Base-by-base conservation (phyloP, 768 basidiomycete genomes). In the Gymnopilus dilepis region DNA sequence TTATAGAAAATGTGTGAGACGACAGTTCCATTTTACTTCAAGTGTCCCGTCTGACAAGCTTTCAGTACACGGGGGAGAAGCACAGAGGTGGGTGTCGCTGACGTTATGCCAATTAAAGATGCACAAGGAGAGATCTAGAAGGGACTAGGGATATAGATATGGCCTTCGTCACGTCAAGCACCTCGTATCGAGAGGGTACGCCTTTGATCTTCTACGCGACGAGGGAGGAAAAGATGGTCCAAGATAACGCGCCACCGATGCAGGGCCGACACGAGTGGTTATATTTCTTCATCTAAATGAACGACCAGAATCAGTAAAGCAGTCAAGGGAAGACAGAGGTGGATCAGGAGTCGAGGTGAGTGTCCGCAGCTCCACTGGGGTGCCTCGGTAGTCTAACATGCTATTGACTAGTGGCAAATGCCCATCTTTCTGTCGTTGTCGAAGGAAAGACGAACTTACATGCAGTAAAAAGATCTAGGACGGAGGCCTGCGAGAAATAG, bases 341-440 rank as follows among this genome's bases (percentile, higher is more conserved):
- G 55, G 61, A 66, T 72, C 67, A 71, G 70, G 53, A 75, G 76
- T 77, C 74, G 72, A 72, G 69, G 63, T 68, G 64, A 62, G 63
- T 77, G 59, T 82, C 80, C 78, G 68, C 80, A 78, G 67, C 72
- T 76, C 76, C 73, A 65, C 67, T 59, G 66, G 64, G 74, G 73
- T 69, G 74, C 70, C 71, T 82, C 70, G 78, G 80, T 75, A 82
- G 80, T 81, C 80, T 82, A 83, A 82, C 80, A 82, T 82, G 81
- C 80, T 73, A 69, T 78, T 76, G 77, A 78, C 74, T 73, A 60
- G 59, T 58, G 78, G 72, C 73, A 69, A 54, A 73, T 63, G 74
- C 77, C 74, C 80, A 82, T 81, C 78, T 73, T 73, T 34, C 37
- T 26, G 59, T n/a, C n/a, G n/a, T n/a, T n/a, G 59, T 26, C 56